phyloP scores from a whole-genome alignment of 306 rosid genomes.

The Delonix regia region DNA sequence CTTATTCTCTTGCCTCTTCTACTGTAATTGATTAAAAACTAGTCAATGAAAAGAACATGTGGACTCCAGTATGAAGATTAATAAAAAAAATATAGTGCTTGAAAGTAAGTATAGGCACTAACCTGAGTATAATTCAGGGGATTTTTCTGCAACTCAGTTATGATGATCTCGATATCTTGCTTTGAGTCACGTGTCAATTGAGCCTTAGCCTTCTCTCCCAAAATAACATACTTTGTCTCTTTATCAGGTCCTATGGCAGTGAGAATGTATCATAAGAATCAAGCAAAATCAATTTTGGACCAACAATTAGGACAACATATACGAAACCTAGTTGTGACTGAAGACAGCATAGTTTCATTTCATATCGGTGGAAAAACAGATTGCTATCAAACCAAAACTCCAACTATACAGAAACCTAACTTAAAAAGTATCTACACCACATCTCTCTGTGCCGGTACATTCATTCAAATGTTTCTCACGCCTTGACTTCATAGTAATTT shows the following conservation, averaged over 20 bases:
- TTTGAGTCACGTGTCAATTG: slow-evolving; percentile 90
- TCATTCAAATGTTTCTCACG: neutral
- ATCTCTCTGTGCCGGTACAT: neutral
- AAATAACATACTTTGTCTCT: slow-evolving; percentile 72
- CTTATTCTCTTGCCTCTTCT: neutral
- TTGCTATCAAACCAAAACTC: neutral
- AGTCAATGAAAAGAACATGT: neutral
- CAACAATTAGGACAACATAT: neutral
- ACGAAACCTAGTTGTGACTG: neutral
- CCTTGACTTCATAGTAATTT: neutral
- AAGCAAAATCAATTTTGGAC: neutral
- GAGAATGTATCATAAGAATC: neutral
- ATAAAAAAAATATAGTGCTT: neutral
- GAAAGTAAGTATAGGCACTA: slow-evolving; percentile 17
- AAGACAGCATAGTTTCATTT: neutral
- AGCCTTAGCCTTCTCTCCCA: slow-evolving; percentile 98
- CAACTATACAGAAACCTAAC: neutral
- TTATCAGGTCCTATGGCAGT: slow-evolving; percentile 73
- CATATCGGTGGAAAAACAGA: neutral
- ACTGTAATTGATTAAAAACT: neutral
- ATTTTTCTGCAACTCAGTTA: slow-evolving; percentile 91
- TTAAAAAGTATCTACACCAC: neutral
- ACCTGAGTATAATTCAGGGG: slow-evolving; percentile 92
- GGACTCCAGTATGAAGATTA: neutral
- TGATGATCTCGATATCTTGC: slow-evolving; percentile 58